Evolutionary conservation across 192 early-diverging fungal species (phyloP).

Genomic region (Coemansia sp.): DNA sequence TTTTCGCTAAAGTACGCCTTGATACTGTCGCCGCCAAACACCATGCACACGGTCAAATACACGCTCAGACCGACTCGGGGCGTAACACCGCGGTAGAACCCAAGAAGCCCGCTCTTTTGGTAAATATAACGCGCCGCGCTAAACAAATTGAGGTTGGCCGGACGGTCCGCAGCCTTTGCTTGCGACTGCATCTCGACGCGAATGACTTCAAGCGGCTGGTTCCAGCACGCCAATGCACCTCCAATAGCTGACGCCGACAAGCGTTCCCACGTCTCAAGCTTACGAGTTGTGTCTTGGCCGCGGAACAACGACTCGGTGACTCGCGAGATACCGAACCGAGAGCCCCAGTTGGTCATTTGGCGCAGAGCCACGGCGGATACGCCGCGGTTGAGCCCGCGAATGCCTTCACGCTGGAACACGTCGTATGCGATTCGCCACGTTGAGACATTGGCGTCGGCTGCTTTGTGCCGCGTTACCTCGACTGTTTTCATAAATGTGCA

Average conservation of each 20-base stretch:
- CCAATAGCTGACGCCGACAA: slow-evolving; percentile 74
- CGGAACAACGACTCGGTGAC: slow-evolving; percentile 61
- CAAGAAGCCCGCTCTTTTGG: slow-evolving; percentile 82
- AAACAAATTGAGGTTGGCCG: slow-evolving; percentile 88
- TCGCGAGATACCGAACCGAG: slow-evolving; percentile 83
- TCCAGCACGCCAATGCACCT: slow-evolving; percentile 95
- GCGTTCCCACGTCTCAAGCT: slow-evolving; percentile 52
- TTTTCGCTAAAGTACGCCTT: slow-evolving; percentile 56
- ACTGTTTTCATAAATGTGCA: slow-evolving; percentile 99
- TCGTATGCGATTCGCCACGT: slow-evolving; percentile 84
- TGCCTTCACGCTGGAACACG: slow-evolving; percentile 90
- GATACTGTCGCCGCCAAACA: slow-evolving; percentile 61
- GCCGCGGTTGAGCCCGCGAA: slow-evolving; percentile 97
- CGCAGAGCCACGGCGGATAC: slow-evolving; percentile 97
- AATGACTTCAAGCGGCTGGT: slow-evolving; percentile 99
- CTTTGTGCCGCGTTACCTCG: slow-evolving; percentile 97
- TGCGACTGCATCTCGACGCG: slow-evolving; percentile 99
- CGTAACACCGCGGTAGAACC: slow-evolving; percentile 88
- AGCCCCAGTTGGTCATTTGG: slow-evolving; percentile 99
- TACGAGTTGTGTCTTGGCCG: slow-evolving; percentile 66
- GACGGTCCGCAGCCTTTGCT: slow-evolving; percentile 81
- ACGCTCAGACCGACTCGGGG: slow-evolving; percentile 77
- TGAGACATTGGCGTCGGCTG: slow-evolving; percentile 62
- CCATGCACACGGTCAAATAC: slow-evolving; percentile 94
- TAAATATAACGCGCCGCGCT: slow-evolving; percentile 87